A percentile compares a stretch with the other conserved stretches of the same genome.
Evolutionary conservation across 2,329 filamentous ascomycete genomes (phyloP).

Genomic region (Zalaria obscura): DNA sequence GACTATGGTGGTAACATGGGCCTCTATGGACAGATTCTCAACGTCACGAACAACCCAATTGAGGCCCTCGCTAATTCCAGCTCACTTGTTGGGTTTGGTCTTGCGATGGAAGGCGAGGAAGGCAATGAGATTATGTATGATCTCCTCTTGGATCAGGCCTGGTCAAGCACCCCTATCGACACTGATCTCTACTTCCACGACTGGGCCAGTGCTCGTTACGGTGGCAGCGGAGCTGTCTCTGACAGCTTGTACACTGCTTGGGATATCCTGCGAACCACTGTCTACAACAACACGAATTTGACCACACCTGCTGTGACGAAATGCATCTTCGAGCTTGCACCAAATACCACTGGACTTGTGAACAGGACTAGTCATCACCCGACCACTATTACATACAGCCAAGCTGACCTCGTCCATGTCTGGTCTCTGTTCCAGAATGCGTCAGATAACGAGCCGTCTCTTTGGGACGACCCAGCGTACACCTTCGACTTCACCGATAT

Average conservation of each 20-base stretch:
- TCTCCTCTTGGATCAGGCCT: constrained; percentile 37
- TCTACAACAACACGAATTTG: constrained; percentile 37
- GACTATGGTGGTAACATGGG: constrained; percentile 36
- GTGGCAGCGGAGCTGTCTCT: constrained; percentile 1
- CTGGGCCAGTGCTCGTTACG: constrained; percentile 33
- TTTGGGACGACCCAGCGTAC: constrained; percentile 30
- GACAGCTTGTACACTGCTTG: constrained; percentile 28
- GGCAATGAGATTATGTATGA: constrained; percentile 40
- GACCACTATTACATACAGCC: constrained; percentile 29
- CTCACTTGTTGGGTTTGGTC: constrained; percentile 33
- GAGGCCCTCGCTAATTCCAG: constrained; percentile 26
- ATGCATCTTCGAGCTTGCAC: constrained; percentile 32
- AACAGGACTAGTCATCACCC: constrained; percentile 27
- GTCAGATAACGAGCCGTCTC: constrained; percentile 12
- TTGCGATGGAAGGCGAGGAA: constrained; percentile 37
- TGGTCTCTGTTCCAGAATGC: constrained; percentile 28
- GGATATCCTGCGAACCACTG: constrained; percentile 30
- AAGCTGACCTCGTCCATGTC: constrained; percentile 21
- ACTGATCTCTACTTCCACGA: constrained; percentile 30
- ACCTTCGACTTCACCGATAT: constrained; percentile 35
- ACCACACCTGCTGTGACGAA: constrained; percentile 27
- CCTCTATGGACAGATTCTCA: constrained; percentile 36
- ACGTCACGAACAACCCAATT: constrained; percentile 33
- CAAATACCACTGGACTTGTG: constrained; percentile 26
- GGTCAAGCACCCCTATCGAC: constrained; percentile 29